Conservation (phyloP, 2,329 filamentous ascomycete species). For the Cadophora sp. region DNA sequence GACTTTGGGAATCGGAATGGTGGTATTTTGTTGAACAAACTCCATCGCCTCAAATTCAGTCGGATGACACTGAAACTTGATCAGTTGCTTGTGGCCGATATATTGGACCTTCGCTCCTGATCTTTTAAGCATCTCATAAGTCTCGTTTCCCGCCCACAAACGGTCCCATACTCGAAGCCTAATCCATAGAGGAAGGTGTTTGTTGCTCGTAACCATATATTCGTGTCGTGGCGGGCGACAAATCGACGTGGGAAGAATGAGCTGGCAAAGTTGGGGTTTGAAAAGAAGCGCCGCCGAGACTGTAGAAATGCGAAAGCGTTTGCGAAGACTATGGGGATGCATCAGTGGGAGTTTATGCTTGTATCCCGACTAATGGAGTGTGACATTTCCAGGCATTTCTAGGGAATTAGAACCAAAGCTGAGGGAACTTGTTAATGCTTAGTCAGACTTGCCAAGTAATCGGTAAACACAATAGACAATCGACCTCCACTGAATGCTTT, state of each 20-base stretch:
- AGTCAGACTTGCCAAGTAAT: not conserved
- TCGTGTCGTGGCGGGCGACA: not conserved
- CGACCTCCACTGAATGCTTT: too few species aligned
- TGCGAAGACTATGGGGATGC: too few species aligned
- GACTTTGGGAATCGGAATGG: conserved; percentile 17
- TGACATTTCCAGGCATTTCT: too few species aligned
- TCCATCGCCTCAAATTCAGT: conserved; percentile 16
- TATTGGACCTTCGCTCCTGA: conserved; percentile 14
- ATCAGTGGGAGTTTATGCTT: too few species aligned
- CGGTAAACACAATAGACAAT: too few species aligned
- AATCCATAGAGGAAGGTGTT: conserved; percentile 12
- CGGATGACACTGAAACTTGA: conserved; percentile 13
- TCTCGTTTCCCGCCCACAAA: conserved; percentile 13
- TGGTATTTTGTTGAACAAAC: conserved; percentile 16
- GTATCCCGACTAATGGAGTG: too few species aligned
- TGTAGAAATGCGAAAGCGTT: too few species aligned
- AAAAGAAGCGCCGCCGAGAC: too few species aligned
- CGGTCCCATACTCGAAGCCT: conserved; percentile 16
- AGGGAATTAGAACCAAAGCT: too few species aligned
- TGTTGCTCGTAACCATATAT: conserved; percentile 11
- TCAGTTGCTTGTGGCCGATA: conserved; percentile 15
- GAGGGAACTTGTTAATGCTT: not conserved
- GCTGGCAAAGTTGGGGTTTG: not conserved
- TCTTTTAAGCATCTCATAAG: conserved; percentile 9
- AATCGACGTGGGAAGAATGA: conserved; percentile 7